These are phyloP conservation scores for Lenzites betulinus DNA, from an alignment of 768 basidiomycete species.

Conservation along the genomic window DNA sequence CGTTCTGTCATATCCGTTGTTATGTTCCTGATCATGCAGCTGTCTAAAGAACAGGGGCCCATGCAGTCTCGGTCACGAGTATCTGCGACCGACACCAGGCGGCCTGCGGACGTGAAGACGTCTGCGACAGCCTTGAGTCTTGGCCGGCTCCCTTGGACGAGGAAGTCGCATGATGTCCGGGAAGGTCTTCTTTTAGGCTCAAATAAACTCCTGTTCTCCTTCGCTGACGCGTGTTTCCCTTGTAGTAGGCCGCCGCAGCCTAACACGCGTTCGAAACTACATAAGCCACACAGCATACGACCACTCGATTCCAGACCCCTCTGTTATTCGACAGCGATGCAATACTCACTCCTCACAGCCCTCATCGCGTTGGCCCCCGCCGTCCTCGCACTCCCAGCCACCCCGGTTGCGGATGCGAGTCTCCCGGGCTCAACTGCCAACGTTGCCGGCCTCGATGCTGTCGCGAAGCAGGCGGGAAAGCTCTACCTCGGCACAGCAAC, in stretches of 20 bases:
- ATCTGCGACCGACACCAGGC: background rate
- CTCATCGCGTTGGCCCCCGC: background rate
- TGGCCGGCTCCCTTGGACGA: background rate
- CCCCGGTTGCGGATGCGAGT: conserved; percentile 8
- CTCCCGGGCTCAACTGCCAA: conserved; percentile 15
- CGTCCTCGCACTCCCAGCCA: conserved; percentile 4
- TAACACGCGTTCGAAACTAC: background rate
- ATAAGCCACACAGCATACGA: background rate
- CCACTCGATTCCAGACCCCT: too few relatives aligned
- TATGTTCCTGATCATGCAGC: background rate
- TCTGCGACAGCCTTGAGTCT: background rate
- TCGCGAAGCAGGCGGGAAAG: conserved; percentile 43
- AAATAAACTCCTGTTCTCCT: background rate
- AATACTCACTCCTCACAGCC: conserved; percentile 3
- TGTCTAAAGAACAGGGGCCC: background rate
- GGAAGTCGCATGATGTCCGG: background rate
- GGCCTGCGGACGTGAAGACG: background rate
- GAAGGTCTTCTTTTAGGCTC: too few relatives aligned
- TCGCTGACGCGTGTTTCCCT: background rate
- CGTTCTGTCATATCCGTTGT: background rate
- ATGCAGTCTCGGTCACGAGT: conserved; percentile 3
- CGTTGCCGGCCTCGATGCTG: conserved; percentile 33
- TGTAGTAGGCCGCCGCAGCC: background rate
- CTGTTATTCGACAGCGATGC: background rate
- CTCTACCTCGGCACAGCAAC: conserved; percentile 51